A percentile compares a stretch with the other conserved stretches of the same genome.
Conservation (phyloP, 129 eudicot species). For the Flaveria bidentis region DNA sequence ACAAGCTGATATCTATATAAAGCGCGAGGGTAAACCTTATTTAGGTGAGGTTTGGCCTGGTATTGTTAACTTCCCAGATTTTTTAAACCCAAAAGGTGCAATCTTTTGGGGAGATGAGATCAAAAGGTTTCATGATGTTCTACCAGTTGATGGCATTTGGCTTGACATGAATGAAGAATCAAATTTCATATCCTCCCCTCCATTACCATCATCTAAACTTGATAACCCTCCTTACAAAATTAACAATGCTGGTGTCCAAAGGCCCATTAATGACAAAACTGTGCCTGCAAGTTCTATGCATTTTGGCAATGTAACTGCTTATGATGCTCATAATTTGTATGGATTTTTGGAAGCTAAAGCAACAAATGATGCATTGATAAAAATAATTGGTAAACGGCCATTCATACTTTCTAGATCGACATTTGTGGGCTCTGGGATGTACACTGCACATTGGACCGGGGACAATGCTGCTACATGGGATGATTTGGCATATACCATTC, state of each 20-base stretch:
- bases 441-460: constrained; percentile 93
- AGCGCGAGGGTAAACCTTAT: constrained; percentile 68
- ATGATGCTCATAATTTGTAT: constrained; percentile 75
- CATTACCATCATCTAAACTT: constrained; percentile 53
- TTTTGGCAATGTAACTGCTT: constrained; percentile 63
- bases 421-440: constrained; percentile 82
- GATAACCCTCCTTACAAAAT: constrained; percentile 87
- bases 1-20: constrained; percentile 66
- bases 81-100: constrained; percentile 58
- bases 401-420: constrained; percentile 72
- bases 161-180: constrained; percentile 88
- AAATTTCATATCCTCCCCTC: constrained; percentile 59
- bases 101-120: constrained; percentile 71
- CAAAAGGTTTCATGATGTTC: constrained; percentile 45
- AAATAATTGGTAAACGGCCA: constrained; percentile 59
- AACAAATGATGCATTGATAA: constrained; percentile 51
- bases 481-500: constrained; percentile 76
- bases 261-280: constrained; percentile 51
- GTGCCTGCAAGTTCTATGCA: constrained; percentile 75
- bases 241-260: constrained; percentile 53
- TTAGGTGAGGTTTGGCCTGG: constrained; percentile 90
- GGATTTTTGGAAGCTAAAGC: constrained; percentile 73
- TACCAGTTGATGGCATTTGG: constrained; percentile 83
- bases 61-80: constrained; percentile 69
- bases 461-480: constrained; percentile 91